phyloP scores from a whole-genome alignment of 164 flowering plant genomes.

The Kingdonia uniflora region DNA sequence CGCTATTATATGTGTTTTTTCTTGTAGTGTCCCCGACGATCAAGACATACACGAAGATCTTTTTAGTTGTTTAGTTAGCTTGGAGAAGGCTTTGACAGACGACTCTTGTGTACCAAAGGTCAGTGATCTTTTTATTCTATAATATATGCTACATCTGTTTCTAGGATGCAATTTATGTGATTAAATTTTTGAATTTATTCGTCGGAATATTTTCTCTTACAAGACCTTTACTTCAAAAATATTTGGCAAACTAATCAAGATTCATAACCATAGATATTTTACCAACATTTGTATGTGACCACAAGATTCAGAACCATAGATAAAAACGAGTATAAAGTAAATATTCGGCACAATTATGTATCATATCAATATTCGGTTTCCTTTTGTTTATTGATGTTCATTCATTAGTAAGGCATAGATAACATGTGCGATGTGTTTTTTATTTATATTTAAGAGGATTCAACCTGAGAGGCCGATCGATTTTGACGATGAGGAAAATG shows the following conservation, averaged over 20 bases:
- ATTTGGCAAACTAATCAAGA: background rate
- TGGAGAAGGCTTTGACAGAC: conserved; percentile 87
- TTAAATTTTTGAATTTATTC: background rate
- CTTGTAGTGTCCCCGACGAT: no score
- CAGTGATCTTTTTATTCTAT: background rate
- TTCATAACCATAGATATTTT: no score
- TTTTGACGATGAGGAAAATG: no score
- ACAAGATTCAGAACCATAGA: no score
- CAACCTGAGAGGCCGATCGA: conserved; percentile 16
- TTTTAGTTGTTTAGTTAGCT: no score
- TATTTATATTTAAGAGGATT: no score
- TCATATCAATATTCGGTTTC: background rate
- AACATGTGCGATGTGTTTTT: background rate
- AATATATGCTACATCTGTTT: no score
- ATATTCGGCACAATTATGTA: background rate
- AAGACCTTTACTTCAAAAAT: no score
- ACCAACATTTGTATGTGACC: no score
- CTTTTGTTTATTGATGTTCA: background rate
- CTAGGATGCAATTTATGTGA: background rate
- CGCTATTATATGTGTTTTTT: no score
- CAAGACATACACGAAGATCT: no score
- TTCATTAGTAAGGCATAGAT: background rate
- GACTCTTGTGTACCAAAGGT: conserved; percentile 50
- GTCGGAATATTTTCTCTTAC: background rate
- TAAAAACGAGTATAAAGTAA: no score